These are phyloP conservation scores for Lactarius deliciosus DNA, from an alignment of 768 basidiomycete genomes.

Conservation along the genomic window DNA sequence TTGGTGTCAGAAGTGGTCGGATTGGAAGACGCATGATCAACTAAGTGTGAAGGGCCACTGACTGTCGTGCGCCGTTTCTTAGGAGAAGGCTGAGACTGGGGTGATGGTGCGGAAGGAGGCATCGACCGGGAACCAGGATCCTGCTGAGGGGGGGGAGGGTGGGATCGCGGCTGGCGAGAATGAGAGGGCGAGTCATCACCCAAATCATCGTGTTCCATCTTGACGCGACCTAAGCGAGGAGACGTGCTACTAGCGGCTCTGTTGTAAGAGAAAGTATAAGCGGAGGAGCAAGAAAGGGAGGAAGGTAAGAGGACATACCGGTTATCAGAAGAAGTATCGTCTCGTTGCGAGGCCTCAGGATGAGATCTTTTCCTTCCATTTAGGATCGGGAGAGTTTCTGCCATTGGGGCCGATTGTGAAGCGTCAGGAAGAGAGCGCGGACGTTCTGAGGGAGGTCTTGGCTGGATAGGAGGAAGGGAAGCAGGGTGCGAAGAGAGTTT, in stretches of 20 bases:
- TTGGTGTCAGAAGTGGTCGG: conserved; percentile 39
- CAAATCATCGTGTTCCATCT: conserved; percentile 62
- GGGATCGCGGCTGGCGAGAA: conserved; percentile 18
- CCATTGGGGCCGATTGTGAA: conserved; percentile 26
- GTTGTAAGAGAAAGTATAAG: conserved; percentile 22
- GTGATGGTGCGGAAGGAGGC: conserved; percentile 23
- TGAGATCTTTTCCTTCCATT: conserved; percentile 35
- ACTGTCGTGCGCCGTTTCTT: conserved; percentile 75
- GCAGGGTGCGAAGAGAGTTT: conserved; percentile 51
- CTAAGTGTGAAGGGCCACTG: conserved; percentile 55
- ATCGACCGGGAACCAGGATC: conserved; percentile 24
- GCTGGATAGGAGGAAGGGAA: conserved; percentile 64
- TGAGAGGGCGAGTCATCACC: conserved; percentile 40
- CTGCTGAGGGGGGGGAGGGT: conserved; percentile 12
- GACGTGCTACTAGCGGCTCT: conserved; percentile 39
- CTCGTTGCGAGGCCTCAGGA: conserved; percentile 22
- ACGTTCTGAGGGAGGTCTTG: conserved; percentile 37
- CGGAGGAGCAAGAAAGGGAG: conserved; percentile 18
- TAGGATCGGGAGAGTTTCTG: conserved; percentile 26
- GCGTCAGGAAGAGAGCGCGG: conserved; percentile 30
- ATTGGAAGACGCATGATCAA: conserved; percentile 51
- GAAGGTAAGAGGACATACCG: conserved; percentile 30
- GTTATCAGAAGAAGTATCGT: conserved; percentile 22
- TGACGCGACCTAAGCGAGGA: conserved; percentile 51
- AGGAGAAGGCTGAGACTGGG: conserved; percentile 31